phyloP scores from a whole-genome alignment of 208 protist species.

The Spongospora subterranea region DNA sequence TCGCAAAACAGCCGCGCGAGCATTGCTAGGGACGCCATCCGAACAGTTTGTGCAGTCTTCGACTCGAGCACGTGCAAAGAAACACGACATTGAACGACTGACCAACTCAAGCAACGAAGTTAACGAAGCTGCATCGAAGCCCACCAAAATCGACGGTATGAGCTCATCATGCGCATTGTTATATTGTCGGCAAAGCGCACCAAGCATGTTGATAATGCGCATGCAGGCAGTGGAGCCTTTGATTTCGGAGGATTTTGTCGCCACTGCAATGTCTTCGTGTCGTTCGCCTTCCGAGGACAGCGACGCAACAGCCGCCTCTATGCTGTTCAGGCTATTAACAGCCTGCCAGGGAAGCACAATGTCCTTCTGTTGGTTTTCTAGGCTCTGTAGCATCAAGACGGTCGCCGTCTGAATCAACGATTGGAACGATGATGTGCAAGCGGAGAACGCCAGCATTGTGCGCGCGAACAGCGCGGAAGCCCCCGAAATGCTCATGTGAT shows the following conservation, averaged over 20 bases:
- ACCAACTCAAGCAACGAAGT: background rate
- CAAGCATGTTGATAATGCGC: background rate
- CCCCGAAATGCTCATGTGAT: background rate
- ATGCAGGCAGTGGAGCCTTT: background rate
- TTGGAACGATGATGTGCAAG: background rate
- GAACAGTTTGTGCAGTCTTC: no score
- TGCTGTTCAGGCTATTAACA: background rate
- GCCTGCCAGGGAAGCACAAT: constrained; percentile 26
- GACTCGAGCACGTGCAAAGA: background rate
- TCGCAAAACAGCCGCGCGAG: background rate
- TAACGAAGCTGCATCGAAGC: background rate
- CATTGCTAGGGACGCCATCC: background rate
- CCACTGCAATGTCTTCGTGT: background rate
- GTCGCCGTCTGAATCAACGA: constrained; percentile 21
- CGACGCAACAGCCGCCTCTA: background rate
- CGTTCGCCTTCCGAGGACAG: background rate
- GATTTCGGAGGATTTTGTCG: background rate
- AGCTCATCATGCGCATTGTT: background rate
- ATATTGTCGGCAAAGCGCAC: background rate
- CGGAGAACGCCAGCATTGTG: constrained; percentile 2
- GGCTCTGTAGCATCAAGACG: constrained; percentile 13
- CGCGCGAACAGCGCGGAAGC: background rate
- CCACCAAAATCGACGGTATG: background rate
- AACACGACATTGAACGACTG: background rate
- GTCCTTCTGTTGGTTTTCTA: background rate